Conservation (phyloP, 371 early-diverging fungal genomes). For the Dichotomocladium elegans region DNA sequence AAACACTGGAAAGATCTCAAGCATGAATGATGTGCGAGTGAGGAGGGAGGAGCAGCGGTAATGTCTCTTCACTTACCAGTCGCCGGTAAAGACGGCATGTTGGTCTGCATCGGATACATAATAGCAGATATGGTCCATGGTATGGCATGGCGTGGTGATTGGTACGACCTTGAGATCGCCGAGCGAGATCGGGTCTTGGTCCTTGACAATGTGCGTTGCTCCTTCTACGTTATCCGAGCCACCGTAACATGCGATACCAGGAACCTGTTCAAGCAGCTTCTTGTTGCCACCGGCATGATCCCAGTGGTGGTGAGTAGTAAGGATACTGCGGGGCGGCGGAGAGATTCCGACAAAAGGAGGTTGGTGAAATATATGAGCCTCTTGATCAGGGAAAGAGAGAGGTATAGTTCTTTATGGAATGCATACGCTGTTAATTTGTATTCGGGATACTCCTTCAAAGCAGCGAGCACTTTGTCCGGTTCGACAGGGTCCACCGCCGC, state of each 20-base stretch:
- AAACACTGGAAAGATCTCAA: too few species aligned
- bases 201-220: slow-evolving; percentile 8
- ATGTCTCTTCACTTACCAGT: slow-evolving; percentile 9
- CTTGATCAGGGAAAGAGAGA: too few species aligned
- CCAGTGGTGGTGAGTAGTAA: slow-evolving; percentile 79
- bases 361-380: too few species aligned
- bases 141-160: slow-evolving; percentile 76
- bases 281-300: slow-evolving; percentile 84
- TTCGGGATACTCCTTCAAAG: slow-evolving; percentile 10
- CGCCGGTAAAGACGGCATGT: slow-evolving; percentile 29
- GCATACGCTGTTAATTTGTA: slow-evolving; percentile 40
- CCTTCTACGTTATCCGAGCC: slow-evolving; percentile 23
- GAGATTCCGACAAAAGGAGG: too few species aligned
- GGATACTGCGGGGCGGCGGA: slow-evolving; percentile 70
- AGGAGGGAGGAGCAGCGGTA: not conserved
- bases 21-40: too few species aligned
- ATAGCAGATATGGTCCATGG: slow-evolving; percentile 79
- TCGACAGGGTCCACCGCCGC: slow-evolving; percentile 61
- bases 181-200: slow-evolving; percentile 38
- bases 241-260: slow-evolving; percentile 14
- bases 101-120: slow-evolving; percentile 52
- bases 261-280: slow-evolving; percentile 25
- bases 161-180: slow-evolving; percentile 57
- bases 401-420: too few species aligned
- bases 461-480: slow-evolving; percentile 49